These are phyloP conservation scores for Sporobolomyces roseus DNA, from an alignment of 768 basidiomycete genomes.

Conservation along the genomic window DNA sequence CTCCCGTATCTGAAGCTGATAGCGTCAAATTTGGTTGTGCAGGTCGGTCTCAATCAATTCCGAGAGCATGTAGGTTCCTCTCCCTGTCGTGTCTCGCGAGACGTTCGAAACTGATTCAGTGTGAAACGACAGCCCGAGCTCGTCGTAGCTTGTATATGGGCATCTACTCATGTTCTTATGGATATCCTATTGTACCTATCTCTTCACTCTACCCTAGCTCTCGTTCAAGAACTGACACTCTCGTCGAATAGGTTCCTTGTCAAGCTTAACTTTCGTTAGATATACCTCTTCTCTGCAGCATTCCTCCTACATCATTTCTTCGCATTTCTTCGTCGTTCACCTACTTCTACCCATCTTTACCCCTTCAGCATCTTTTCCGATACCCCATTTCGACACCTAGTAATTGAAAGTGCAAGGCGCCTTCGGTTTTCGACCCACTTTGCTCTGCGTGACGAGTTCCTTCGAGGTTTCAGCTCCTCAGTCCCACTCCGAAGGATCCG, in stretches of 20 bases:
- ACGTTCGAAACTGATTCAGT: conserved; percentile 26
- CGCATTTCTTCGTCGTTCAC: too few relatives aligned
- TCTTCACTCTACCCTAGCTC: neutral
- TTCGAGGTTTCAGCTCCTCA: too few relatives aligned
- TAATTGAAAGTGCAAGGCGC: too few relatives aligned
- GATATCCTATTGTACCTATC: conserved; percentile 49
- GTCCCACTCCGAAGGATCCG: too few relatives aligned
- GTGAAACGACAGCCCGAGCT: conserved; percentile 26
- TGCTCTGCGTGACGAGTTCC: too few relatives aligned
- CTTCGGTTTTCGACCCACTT: too few relatives aligned
- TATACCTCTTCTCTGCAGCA: neutral
- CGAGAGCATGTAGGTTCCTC: conserved; percentile 49
- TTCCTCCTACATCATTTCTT: too few relatives aligned
- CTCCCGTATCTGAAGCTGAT: neutral
- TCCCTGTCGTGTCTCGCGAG: conserved; percentile 27
- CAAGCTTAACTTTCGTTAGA: conserved; percentile 28
- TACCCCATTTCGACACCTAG: too few relatives aligned
- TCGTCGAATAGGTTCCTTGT: conserved; percentile 42
- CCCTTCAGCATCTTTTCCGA: too few relatives aligned
- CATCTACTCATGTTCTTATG: conserved; percentile 51
- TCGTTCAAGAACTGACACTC: neutral
- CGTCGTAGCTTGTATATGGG: conserved; percentile 46
- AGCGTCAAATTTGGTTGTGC: neutral
- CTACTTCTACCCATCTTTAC: too few relatives aligned
- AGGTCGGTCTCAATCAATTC: conserved; percentile 51